These are phyloP conservation scores for Termitomyces sp. DNA, from an alignment of 768 basidiomycete genomes.

Conservation along the genomic window DNA sequence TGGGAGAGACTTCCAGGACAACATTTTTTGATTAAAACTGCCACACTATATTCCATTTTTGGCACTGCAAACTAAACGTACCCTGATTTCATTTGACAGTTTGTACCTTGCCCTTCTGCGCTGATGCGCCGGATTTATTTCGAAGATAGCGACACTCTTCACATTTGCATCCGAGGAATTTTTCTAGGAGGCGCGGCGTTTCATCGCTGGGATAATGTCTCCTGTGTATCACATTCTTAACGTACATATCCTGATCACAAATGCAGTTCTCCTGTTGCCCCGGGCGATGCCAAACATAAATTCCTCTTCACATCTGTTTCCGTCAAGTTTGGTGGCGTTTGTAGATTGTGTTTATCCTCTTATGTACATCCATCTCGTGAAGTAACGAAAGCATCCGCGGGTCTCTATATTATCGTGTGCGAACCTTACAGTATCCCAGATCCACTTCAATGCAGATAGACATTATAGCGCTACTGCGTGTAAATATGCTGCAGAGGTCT, in stretches of 20 bases:
- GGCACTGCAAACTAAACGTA: not conserved
- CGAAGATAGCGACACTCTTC: not conserved
- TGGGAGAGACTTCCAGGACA: not conserved
- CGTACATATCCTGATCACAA: not conserved
- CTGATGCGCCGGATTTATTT: not conserved
- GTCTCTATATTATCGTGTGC: not conserved
- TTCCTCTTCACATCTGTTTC: not conserved
- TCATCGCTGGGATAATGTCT: not conserved
- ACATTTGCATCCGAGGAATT: not conserved
- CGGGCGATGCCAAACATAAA: not conserved
- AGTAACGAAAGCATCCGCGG: not conserved
- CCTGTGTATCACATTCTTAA: not conserved
- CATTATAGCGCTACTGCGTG: not conserved
- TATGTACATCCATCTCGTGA: not conserved
- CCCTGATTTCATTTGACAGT: not conserved
- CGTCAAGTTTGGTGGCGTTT: not conserved
- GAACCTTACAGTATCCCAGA: not conserved
- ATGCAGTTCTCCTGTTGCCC: not conserved
- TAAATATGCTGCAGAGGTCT: not conserved
- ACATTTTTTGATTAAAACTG: not conserved
- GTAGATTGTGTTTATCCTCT: not conserved
- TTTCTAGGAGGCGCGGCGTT: not conserved
- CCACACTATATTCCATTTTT: not conserved
- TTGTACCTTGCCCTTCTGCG: not conserved
- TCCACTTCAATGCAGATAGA: not conserved